A percentile compares a stretch with the other conserved stretches of the same genome.
Evolutionary conservation across 768 basidiomycete genomes (phyloP).

Genomic region (Pleurotus giganteus): DNA sequence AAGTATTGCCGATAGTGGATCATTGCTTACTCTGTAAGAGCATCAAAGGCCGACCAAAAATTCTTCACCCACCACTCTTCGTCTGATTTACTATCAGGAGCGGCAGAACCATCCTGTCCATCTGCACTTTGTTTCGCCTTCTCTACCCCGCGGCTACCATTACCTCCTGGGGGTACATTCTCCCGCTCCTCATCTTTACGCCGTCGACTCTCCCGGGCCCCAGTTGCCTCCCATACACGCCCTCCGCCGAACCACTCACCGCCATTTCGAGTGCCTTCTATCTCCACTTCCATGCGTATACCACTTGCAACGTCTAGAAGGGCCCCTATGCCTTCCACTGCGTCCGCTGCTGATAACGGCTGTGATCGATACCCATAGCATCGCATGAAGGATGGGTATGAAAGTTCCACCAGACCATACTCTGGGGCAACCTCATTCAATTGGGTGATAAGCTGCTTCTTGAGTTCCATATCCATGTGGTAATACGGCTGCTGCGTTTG

Average conservation of each 20-base stretch:
- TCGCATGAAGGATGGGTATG: slow-evolving; percentile 91
- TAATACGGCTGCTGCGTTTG: slow-evolving; percentile 93
- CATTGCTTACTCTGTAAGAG: slow-evolving; percentile 77
- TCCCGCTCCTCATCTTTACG: slow-evolving; percentile 37
- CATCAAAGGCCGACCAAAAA: slow-evolving; percentile 95
- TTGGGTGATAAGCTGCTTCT: slow-evolving; percentile 73
- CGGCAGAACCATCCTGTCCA: slow-evolving; percentile 26
- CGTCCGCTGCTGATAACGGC: slow-evolving; percentile 89
- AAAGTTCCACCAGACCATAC: slow-evolving; percentile 90
- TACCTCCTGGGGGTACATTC: slow-evolving; percentile 31
- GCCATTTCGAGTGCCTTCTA: slow-evolving; percentile 84
- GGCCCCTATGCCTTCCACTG: slow-evolving; percentile 85
- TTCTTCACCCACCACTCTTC: slow-evolving; percentile 86
- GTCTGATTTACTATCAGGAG: slow-evolving; percentile 34
- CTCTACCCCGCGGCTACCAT: slow-evolving; percentile 16
- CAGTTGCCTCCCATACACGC: slow-evolving; percentile 66
- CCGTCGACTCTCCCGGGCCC: slow-evolving; percentile 31
- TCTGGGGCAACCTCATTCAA: slow-evolving; percentile 90
- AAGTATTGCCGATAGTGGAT: slow-evolving; percentile 1
- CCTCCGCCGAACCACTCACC: slow-evolving; percentile 96
- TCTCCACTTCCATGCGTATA: slow-evolving; percentile 85
- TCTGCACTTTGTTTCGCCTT: slow-evolving; percentile 20
- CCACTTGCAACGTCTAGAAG: slow-evolving; percentile 90
- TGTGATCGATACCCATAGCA: slow-evolving; percentile 88
- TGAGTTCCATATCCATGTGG: slow-evolving; percentile 97